phyloP scores from a whole-genome alignment of 2,329 filamentous ascomycete species.

The Diaporthe citri region DNA sequence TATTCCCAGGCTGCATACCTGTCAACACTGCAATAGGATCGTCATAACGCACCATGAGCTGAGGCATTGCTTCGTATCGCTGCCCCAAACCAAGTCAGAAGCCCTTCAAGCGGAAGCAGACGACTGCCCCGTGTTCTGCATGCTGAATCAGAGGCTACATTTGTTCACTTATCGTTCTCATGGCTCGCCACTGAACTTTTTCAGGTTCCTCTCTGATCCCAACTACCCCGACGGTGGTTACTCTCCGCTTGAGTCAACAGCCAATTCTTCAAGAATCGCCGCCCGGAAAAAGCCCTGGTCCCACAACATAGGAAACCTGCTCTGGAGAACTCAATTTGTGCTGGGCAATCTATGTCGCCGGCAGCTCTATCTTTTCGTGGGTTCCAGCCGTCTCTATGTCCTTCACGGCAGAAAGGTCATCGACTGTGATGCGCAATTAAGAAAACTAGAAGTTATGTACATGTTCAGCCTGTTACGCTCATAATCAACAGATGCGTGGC shows the following conservation, averaged over 20 bases:
- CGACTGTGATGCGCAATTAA: not conserved
- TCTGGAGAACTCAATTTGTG: not conserved
- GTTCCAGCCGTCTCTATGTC: not conserved
- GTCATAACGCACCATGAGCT: not conserved
- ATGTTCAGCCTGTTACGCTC: rapidly evolving
- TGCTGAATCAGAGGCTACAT: not conserved
- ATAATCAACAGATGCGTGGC: not conserved
- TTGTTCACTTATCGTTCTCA: too few relatives aligned
- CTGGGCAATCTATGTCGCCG: not conserved
- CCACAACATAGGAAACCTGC: not conserved
- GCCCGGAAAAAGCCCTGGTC: not conserved
- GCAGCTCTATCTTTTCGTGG: not conserved
- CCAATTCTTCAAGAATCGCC: not conserved
- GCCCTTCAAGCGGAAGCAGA: not conserved
- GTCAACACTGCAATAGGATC: not conserved
- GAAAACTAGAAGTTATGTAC: not conserved
- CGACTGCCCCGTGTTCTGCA: not conserved
- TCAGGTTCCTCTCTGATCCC: not conserved
- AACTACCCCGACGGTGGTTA: rapidly evolving
- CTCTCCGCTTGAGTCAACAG: rapidly evolving
- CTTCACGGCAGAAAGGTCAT: not conserved
- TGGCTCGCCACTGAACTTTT: too few relatives aligned
- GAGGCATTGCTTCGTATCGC: not conserved
- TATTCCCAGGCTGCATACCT: not conserved
- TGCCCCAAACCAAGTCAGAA: not conserved